Base-by-base conservation (phyloP, 371 early-diverging fungal species). In the Syncephalastrum racemosum region DNA sequence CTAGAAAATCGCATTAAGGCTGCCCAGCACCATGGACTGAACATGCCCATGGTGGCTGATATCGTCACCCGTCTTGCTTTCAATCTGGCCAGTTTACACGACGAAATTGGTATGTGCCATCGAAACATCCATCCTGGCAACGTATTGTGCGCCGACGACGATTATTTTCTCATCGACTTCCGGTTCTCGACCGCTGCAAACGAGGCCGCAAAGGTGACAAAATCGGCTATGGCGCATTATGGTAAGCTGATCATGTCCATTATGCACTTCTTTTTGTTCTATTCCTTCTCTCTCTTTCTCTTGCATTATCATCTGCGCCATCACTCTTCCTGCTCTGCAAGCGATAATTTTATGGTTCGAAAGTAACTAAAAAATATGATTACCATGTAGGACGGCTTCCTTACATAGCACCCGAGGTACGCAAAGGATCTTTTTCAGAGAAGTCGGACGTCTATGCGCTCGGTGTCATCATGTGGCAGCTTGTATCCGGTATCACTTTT, bases 361-460 rank as follows among this genome's bases (percentile, higher is more conserved):
- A 31, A 31, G 2, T 10, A 2, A 25, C 12, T 46, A 31, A 31
- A 31, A 31, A 8, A 31, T 31, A 31, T 12, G 36, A 12, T 31
- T 31, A 12, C 52, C 5, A 40, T 27, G n/a, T 31, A 49, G 44
- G 42, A 1, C 58, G 74, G n/a, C 63, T 81, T 4, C 83, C 83
- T 8, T 83, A 81, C 50, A 80, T 81, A 45, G 81, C 83, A 4
- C 83, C 83, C 0, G 83, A 83, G 56, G 70, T 83, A 5, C 50
- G 62, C 20, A 63, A 67, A 48, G 64, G 71, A 3, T 61, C 63
- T 4, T 78, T 73, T 43, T 80, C 75, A 13, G 70, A 70, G 36
- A 73, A 70, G 59, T 77, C 82, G 0, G 82, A 81, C 46, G 68
- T 81, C 1, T 81, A 74, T 57, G 70, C 75, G 42, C 46, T 81